A percentile compares a stretch with the other conserved stretches of the same genome.
Evolutionary conservation across 306 rosid species (phyloP).

Genomic region (Comarum palustre): DNA sequence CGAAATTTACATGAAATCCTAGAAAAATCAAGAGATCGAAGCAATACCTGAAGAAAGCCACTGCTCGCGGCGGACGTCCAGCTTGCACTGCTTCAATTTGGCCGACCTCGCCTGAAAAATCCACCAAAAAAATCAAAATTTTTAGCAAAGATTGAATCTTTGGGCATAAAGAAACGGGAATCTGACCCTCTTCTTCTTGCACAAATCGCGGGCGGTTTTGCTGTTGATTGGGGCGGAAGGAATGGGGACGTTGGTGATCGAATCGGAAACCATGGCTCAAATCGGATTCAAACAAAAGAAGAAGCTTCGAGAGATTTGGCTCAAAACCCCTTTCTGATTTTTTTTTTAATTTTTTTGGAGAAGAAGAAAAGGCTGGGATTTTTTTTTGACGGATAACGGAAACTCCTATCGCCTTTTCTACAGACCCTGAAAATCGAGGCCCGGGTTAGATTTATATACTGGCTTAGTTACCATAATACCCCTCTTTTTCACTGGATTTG

Average conservation of each 20-base stretch:
- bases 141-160: neutral
- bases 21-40: slow-evolving; percentile 5
- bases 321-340: slow-evolving; percentile 50
- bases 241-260: slow-evolving; percentile 58
- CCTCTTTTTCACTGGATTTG: neutral
- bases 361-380: slow-evolving; percentile 1
- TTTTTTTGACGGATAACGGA: slow-evolving; percentile 58
- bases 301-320: slow-evolving; percentile 20
- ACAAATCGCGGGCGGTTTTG: slow-evolving; percentile 51
- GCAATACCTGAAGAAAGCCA: slow-evolving; percentile 86
- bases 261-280: slow-evolving; percentile 73
- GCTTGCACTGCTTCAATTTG: slow-evolving; percentile 94
- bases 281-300: slow-evolving; percentile 31
- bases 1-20: neutral
- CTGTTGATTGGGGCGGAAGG: slow-evolving; percentile 47
- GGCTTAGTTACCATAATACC: slow-evolving; percentile 21
- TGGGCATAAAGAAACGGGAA: no score
- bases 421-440: neutral
- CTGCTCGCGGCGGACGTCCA: slow-evolving; percentile 97
- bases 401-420: slow-evolving; percentile 45
- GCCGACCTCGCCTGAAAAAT: slow-evolving; percentile 80
- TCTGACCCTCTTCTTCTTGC: slow-evolving; percentile 91
- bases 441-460: slow-evolving; percentile 31
- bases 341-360: slow-evolving; percentile 22
- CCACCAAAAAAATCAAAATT: neutral